Evolutionary conservation across 1,139 yeast genomes (phyloP), one percentile per base, ranked within the genome.

Genomic region (Zygosaccharomyces pseudobailii): DNA sequence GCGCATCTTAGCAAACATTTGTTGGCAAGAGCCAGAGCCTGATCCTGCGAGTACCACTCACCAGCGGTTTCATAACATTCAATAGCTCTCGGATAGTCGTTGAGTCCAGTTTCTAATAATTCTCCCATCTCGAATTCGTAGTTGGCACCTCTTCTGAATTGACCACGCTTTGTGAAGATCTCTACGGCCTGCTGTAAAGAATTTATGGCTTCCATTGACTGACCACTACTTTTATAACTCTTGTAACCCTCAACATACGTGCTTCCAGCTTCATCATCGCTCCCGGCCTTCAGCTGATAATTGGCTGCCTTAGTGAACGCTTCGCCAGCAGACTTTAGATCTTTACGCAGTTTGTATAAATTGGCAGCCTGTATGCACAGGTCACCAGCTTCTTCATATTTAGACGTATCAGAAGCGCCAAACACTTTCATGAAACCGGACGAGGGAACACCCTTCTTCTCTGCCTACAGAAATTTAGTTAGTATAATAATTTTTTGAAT

Each of bases 61-160:
- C 96, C 97, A 4, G 98, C 97, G 59, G 85, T 87, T 63, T 89
- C 95, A 66, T 86, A 92, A 25, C 92, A 80, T 50, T 75, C 74
- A 47, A 85, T 76, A 3, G 98, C 97, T 55, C 78, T 78, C 17
- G 75, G 72, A 23, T 71, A 67, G 61, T 90, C 95, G 46, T 78
- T 77, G 32, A 86, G 71, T 38, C 81, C 84, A 42, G 76, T 76
- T 67, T 92, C 97, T 64, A 87, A 88, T 41, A 92, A 69, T 55
- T 82, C 92, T 3, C 90, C 98, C 60, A 92, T 75, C 65, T 92
- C 97, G 74, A 85, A 80, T 61, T 92, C 85, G 69, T 87, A 90
- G 64, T 88, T 88, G 19, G 98, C 98, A 21, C 96, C 96, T 65
- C 98, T 77, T 65, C 98, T 81, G 70, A 92, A 94, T 65, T 90